Percentiles rank a stretch among this genome's conserved stretches.
Conservation (phyloP, 139 green algal species). For the Mesotaenium endlicherianum region DNA sequence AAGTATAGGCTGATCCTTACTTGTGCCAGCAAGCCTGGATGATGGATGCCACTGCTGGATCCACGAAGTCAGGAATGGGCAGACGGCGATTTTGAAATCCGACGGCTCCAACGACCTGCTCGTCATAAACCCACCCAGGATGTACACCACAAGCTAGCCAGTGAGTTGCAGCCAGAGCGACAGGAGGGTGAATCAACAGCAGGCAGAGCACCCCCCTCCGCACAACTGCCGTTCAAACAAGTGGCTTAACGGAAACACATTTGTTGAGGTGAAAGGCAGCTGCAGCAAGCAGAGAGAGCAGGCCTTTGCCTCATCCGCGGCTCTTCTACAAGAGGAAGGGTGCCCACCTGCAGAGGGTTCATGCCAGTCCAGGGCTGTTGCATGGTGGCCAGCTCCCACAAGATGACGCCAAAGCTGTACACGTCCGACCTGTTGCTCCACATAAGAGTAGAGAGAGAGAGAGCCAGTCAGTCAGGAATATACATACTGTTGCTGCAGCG, state of each 20-base stretch:
- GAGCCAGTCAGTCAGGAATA: too few relatives aligned
- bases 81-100: slow-evolving; percentile 75
- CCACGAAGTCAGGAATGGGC: slow-evolving; percentile 63
- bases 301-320: background rate
- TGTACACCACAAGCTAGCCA: too few relatives aligned
- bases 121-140: background rate
- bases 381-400: slow-evolving; percentile 86
- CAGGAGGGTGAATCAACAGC: too few relatives aligned
- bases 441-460: too few relatives aligned
- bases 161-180: too few relatives aligned
- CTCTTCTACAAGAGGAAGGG: background rate
- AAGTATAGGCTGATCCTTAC: background rate
- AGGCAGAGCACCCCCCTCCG: too few relatives aligned
- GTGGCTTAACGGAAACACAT: background rate
- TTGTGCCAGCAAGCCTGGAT: slow-evolving; percentile 49
- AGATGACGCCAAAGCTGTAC: slow-evolving; percentile 81
- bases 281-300: background rate
- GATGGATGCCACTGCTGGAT: slow-evolving; percentile 42
- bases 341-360: slow-evolving; percentile 64
- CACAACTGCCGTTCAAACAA: background rate
- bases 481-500: too few relatives aligned
- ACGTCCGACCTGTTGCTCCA: slow-evolving; percentile 67
- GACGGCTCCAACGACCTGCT: slow-evolving; percentile 79
- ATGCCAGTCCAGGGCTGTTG: slow-evolving; percentile 81
- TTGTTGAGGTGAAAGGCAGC: background rate